phyloP scores from a whole-genome alignment of 192 early-diverging fungal species.

The Gamsiella multidivaricata region DNA sequence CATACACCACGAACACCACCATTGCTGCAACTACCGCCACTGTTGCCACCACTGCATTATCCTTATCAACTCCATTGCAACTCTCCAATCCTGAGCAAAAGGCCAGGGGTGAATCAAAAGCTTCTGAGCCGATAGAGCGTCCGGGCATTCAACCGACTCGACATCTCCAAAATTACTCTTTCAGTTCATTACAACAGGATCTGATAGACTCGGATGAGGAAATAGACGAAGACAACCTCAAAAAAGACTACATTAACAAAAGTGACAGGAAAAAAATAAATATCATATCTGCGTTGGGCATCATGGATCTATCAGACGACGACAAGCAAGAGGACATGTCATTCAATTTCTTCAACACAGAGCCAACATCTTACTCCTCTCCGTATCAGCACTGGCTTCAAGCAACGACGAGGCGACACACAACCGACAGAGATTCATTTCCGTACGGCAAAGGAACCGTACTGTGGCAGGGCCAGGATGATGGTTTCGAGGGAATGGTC shows the following conservation, averaged over 20 bases:
- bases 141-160: neutral
- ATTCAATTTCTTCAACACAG: slow-evolving; percentile 25
- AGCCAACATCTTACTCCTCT: slow-evolving; percentile 10
- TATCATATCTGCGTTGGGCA: slow-evolving; percentile 32
- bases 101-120: neutral
- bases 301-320: slow-evolving; percentile 9
- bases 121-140: neutral
- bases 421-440: neutral
- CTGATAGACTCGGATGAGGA: slow-evolving; percentile 4
- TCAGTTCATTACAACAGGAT: neutral
- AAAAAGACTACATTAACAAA: neutral
- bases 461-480: slow-evolving; percentile 19
- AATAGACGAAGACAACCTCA: slow-evolving; percentile 3
- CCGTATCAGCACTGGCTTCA: slow-evolving; percentile 2
- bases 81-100: neutral
- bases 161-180: slow-evolving; percentile 10
- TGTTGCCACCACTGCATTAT: neutral
- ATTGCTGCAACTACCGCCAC: neutral
- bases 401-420: slow-evolving; percentile 6
- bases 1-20: neutral
- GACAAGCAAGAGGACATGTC: neutral
- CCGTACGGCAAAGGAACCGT: neutral
- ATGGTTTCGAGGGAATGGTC: slow-evolving; percentile 10
- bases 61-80: neutral
- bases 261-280: slow-evolving; percentile 25